Conservation (phyloP, 176 grass and related monocot species). For the Ensete glaucum region DNA sequence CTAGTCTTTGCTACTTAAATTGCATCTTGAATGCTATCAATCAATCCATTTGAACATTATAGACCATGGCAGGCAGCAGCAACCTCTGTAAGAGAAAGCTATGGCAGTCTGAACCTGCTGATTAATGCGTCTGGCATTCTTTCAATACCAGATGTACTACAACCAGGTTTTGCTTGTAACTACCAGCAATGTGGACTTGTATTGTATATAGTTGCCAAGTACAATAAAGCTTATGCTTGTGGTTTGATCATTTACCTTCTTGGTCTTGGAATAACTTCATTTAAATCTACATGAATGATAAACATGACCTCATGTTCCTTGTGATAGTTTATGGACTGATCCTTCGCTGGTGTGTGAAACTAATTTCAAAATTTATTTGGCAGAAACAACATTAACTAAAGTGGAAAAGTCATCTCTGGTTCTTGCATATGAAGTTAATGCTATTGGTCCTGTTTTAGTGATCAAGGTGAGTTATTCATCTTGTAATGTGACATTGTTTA, state of each 20-base stretch:
- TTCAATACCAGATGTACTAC: conserved; percentile 58
- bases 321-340: not conserved
- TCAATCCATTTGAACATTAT: not conserved
- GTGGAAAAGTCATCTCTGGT: conserved; percentile 71
- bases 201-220: not conserved
- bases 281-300: not conserved
- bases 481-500: not conserved
- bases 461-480: conserved; percentile 42
- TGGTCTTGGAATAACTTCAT: not conserved
- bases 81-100: conserved; percentile 34
- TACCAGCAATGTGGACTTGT: not conserved
- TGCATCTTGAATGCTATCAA: not conserved
- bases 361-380: not conserved
- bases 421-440: conserved; percentile 71
- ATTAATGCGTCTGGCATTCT: conserved; percentile 80
- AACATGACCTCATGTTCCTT: not conserved
- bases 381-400: conserved; percentile 82
- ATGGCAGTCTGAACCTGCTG: conserved; percentile 57
- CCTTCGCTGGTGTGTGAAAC: conserved; percentile 8
- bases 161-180: conserved; percentile 44
- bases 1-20: not conserved
- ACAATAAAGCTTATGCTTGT: not conserved
- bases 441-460: conserved; percentile 59
- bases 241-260: not conserved
- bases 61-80: conserved; percentile 46